These are phyloP conservation scores for Corynespora cassiicola DNA, from an alignment of 2,329 filamentous ascomycete genomes.

Conservation along the genomic window DNA sequence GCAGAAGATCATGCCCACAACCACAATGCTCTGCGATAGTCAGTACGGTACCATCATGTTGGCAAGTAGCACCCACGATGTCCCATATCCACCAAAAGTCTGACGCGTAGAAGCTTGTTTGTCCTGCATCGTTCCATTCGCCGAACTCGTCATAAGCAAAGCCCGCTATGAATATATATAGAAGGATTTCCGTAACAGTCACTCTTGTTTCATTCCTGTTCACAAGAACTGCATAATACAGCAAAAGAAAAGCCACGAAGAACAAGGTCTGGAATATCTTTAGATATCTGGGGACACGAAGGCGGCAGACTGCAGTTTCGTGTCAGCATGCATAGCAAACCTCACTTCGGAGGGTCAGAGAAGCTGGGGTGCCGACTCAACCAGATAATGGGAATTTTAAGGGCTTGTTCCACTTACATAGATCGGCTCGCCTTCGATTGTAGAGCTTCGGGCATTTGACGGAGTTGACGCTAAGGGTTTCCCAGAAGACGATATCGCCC, in stretches of 20 bases:
- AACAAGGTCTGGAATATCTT: constrained; percentile 86
- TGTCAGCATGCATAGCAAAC: constrained; percentile 62
- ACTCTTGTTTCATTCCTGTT: constrained; percentile 72
- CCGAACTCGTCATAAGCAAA: constrained; percentile 82
- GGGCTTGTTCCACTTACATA: constrained; percentile 19
- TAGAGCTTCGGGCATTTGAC: constrained; percentile 80
- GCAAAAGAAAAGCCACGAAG: constrained; percentile 74
- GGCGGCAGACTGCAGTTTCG: constrained; percentile 61
- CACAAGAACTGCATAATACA: constrained; percentile 89
- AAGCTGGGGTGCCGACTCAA: no score
- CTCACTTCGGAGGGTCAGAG: no score
- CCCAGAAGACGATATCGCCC: constrained; percentile 88
- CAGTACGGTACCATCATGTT: neutral
- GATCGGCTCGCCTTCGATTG: constrained; percentile 56
- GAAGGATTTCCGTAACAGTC: constrained; percentile 71
- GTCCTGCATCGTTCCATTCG: constrained; percentile 82
- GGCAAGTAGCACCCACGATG: constrained; percentile 16
- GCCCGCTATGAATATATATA: constrained; percentile 86
- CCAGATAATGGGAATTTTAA: no score
- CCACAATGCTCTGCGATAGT: constrained; percentile 65
- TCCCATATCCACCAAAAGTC: constrained; percentile 59
- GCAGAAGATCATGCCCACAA: constrained; percentile 74
- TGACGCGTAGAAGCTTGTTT: constrained; percentile 66
- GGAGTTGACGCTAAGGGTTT: constrained; percentile 73
- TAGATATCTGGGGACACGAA: constrained; percentile 82